These are phyloP conservation scores for Lagenaria siceraria DNA, from an alignment of 306 rosid genomes.

Conservation along the genomic window DNA sequence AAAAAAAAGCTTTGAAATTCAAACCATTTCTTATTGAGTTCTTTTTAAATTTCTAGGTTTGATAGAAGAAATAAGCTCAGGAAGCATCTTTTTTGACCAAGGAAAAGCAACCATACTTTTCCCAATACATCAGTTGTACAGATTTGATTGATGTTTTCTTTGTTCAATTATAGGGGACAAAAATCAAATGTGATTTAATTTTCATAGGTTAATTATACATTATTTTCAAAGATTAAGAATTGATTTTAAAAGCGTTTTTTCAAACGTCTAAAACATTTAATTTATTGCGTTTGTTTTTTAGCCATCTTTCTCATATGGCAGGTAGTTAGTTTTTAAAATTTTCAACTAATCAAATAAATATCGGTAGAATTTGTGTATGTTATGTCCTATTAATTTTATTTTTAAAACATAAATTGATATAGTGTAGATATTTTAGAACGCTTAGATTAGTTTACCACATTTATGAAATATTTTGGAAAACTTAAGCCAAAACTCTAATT, in stretches of 20 bases:
- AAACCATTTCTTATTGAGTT: neutral
- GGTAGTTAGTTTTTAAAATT: neutral
- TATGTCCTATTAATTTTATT: neutral
- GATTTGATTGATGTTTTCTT: neutral
- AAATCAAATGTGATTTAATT: neutral
- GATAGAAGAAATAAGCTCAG: neutral
- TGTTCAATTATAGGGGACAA: neutral
- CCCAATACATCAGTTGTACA: neutral
- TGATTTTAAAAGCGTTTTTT: neutral
- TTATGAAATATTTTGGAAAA: no score
- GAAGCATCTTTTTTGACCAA: neutral
- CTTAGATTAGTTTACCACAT: no score
- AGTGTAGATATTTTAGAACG: neutral
- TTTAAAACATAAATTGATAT: neutral
- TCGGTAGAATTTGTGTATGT: neutral
- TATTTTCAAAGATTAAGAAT: neutral
- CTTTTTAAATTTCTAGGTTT: neutral
- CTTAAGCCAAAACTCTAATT: no score
- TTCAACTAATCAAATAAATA: neutral
- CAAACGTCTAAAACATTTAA: neutral
- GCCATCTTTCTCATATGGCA: no score
- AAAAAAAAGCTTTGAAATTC: neutral
- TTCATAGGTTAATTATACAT: neutral
- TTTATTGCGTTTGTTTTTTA: neutral
- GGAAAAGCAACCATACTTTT: neutral